Evolutionary conservation across 192 early-diverging fungal species (phyloP).

Genomic region (Podila minutissima): DNA sequence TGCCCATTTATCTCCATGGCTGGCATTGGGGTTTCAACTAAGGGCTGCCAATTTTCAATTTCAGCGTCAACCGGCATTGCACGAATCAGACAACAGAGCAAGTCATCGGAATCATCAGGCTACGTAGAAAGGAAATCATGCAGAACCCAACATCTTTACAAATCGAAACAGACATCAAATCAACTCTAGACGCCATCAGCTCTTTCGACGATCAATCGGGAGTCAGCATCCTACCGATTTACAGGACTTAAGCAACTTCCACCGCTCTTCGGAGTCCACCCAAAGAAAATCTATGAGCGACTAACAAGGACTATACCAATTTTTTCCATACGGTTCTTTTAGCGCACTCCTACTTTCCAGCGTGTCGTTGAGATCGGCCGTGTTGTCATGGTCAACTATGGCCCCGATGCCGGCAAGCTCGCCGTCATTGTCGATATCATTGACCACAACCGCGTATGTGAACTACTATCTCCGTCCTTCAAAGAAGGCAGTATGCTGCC

Average conservation of each 20-base stretch:
- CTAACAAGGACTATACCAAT: neutral
- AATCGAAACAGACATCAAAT: neutral
- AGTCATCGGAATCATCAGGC: neutral
- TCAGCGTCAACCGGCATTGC: neutral
- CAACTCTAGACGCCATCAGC: no score
- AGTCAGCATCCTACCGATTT: neutral
- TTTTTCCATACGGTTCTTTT: slow-evolving; percentile 5
- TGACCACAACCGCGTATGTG: slow-evolving; percentile 94
- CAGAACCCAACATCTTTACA: neutral
- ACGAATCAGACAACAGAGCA: neutral
- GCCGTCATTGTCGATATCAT: slow-evolving; percentile 99
- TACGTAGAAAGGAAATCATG: neutral
- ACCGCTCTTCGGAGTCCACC: neutral
- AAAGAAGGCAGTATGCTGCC: neutral
- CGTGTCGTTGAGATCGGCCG: slow-evolving; percentile 98
- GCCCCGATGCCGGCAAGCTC: slow-evolving; percentile 95
- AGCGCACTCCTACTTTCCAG: slow-evolving; percentile 74
- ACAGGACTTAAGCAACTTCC: neutral
- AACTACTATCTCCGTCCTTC: neutral
- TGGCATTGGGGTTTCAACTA: no score
- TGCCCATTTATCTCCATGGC: no score
- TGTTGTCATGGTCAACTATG: slow-evolving; percentile 96
- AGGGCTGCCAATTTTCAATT: neutral
- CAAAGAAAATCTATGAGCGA: neutral
- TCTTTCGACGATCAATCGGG: neutral